Percentiles rank a stretch among this genome's conserved stretches.
Conservation (phyloP, 2,329 filamentous ascomycete species). For the Fusarium metavorans region DNA sequence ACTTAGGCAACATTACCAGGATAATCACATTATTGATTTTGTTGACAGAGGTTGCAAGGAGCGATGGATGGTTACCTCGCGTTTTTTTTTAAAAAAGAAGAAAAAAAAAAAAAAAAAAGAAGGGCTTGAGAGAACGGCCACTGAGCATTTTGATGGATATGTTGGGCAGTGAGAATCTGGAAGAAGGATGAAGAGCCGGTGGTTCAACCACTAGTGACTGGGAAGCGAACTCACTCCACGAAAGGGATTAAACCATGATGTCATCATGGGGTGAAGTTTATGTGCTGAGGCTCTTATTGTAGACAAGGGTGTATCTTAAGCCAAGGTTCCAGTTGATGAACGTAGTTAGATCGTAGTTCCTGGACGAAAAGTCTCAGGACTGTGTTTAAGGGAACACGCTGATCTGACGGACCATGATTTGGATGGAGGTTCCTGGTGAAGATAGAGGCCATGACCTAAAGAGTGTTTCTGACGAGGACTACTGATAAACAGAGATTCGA, state of each 20-base stretch:
- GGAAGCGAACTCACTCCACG: background rate
- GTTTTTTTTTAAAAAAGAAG: too few species aligned
- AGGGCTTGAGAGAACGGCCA: background rate
- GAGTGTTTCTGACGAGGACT: background rate
- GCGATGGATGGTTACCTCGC: background rate
- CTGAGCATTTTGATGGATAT: background rate
- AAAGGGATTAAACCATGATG: background rate
- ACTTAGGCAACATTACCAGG: background rate
- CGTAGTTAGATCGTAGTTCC: background rate
- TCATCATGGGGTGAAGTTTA: background rate
- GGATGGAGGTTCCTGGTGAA: background rate
- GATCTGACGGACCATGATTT: background rate
- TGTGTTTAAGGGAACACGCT: background rate
- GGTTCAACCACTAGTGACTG: accelerated
- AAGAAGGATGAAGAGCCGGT: background rate
- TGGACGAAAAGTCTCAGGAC: background rate
- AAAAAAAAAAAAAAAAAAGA: background rate
- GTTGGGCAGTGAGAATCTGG: background rate
- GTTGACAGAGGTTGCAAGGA: background rate
- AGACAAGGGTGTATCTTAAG: background rate
- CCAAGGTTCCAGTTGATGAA: background rate
- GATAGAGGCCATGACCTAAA: background rate
- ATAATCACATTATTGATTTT: background rate
- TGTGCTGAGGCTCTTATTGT: background rate
- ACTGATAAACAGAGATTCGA: background rate